These are phyloP conservation scores for Lasiosphaeria ovina DNA, from an alignment of 495 filamentous ascomycete species.

Conservation along the genomic window DNA sequence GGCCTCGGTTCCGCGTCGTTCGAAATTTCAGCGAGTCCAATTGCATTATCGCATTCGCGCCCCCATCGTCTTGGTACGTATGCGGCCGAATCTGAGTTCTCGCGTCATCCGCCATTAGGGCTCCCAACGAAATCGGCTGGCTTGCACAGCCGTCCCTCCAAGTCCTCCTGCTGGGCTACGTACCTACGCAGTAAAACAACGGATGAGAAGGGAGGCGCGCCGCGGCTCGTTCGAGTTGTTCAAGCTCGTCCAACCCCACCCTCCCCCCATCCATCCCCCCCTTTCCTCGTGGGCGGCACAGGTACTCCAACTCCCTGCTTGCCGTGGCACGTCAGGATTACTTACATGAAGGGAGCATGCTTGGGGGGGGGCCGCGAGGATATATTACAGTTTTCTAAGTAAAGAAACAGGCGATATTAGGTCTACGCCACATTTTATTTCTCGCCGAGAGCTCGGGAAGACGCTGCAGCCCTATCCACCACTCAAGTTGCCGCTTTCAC, in stretches of 20 bases:
- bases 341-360: conserved; percentile 17
- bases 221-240: no score
- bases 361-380: conserved; percentile 1
- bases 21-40: background rate
- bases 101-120: background rate
- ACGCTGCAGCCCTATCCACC: conserved; percentile 31
- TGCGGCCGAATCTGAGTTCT: background rate
- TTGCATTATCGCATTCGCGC: background rate
- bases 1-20: no score
- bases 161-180: no score
- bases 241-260: background rate
- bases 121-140: background rate
- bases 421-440: conserved; percentile 12
- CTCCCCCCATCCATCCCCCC: conserved; percentile 10
- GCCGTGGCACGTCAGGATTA: conserved; percentile 24
- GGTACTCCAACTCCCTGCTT: conserved; percentile 10
- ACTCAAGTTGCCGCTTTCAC: conserved; percentile 15
- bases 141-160: conserved; percentile 14
- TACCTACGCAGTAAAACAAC: no score
- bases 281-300: conserved; percentile 18
- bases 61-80: background rate
- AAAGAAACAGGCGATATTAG: conserved; percentile 31
- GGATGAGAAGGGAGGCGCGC: no score
- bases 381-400: conserved; percentile 32
- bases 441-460: conserved; percentile 6